Percentiles rank a stretch among this genome's conserved stretches.
Evolutionary conservation across 2,329 filamentous ascomycete species (phyloP).

Genomic region (Aspergillus ruber): DNA sequence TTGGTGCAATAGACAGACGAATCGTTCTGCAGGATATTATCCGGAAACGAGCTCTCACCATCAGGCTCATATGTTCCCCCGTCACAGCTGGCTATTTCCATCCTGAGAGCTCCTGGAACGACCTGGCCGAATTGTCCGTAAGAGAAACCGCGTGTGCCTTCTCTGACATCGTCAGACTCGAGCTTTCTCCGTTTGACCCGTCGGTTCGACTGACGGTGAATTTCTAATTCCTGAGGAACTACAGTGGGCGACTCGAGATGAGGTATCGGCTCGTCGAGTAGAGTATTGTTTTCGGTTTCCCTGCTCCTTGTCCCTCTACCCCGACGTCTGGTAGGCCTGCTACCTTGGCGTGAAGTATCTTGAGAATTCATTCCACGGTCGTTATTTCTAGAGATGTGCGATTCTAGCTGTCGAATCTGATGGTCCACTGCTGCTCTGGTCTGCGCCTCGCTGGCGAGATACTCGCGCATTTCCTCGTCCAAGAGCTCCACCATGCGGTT

Average conservation of each 20-base stretch:
- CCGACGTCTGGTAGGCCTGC: slow-evolving; percentile 15
- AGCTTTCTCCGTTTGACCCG: slow-evolving; percentile 63
- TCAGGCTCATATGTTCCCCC: slow-evolving; percentile 60
- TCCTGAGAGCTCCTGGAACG: slow-evolving; percentile 69
- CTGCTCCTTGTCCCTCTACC: slow-evolving; percentile 6
- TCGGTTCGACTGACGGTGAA: slow-evolving; percentile 31
- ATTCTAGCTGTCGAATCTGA: slow-evolving; percentile 17
- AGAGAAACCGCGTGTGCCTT: slow-evolving; percentile 52
- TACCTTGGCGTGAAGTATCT: slow-evolving; percentile 8
- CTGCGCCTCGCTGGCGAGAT: slow-evolving; percentile 22
- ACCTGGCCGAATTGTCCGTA: slow-evolving; percentile 88
- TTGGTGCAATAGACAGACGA: slow-evolving; percentile 84
- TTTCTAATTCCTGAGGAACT: slow-evolving; percentile 20
- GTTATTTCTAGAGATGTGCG: slow-evolving; percentile 7
- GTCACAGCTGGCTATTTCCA: slow-evolving; percentile 88
- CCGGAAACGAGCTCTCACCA: slow-evolving; percentile 55
- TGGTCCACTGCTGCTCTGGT: slow-evolving; percentile 19
- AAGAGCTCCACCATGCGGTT: slow-evolving; percentile 33
- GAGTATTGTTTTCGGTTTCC: slow-evolving; percentile 13
- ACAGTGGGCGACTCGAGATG: slow-evolving; percentile 20
- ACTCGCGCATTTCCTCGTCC: slow-evolving; percentile 33
- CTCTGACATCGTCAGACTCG: slow-evolving; percentile 54
- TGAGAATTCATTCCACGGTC: slow-evolving; percentile 5
- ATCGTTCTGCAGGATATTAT: slow-evolving; percentile 80
- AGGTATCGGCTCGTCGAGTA: slow-evolving; percentile 21